Evolutionary conservation across 345 rosid genomes (phyloP), one percentile per base, ranked within the genome.

Genomic region (Durio zibethinus): DNA sequence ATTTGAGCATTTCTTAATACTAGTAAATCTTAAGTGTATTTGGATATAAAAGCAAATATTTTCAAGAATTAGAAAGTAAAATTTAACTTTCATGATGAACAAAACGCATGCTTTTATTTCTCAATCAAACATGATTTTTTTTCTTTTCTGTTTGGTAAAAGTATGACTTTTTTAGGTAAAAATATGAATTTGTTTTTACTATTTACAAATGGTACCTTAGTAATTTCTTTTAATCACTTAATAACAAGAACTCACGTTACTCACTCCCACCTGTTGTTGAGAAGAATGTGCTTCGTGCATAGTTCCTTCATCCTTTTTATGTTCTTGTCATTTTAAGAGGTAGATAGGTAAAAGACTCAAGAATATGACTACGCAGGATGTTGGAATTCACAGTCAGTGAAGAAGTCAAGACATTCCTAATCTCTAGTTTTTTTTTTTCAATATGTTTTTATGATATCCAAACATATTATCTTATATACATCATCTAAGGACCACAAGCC

Each of bases 11-110:
- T 42, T 53, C 38, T 33, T 29, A 21, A n/a, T 56, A 31, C 61
- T 23, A 36, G 23, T 31, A 60, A 60, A 8, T 53, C 10, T 25
- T 43, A 4, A 33, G 5, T 3, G 1, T 11, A 29, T 74, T 74
- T 60, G 9, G 48, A 45, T 69, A 71, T 71, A 71, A 50, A 69
- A 50, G 42, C 3, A 50, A 71, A 50, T 31, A 50, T 71, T 27
- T 71, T 29, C 18, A 50, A 48, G 60, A 71, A 48, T 29, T 47
- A 20, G 7, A 31, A 71, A 31, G 8, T 16, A 48, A 47, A 10
- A 15, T 9, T 25, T 14, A 38, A 27, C 38, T 40, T 69, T 43
- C 14, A 27, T 25, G 3, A 18, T 63, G 12, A 53, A 29, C 23
- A 70, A 70, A 23, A 48, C 29, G 42, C 56, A 8, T 48, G 16